These are phyloP conservation scores for Microdochium nivale DNA, from an alignment of 2,329 filamentous ascomycete genomes.

Conservation along the genomic window DNA sequence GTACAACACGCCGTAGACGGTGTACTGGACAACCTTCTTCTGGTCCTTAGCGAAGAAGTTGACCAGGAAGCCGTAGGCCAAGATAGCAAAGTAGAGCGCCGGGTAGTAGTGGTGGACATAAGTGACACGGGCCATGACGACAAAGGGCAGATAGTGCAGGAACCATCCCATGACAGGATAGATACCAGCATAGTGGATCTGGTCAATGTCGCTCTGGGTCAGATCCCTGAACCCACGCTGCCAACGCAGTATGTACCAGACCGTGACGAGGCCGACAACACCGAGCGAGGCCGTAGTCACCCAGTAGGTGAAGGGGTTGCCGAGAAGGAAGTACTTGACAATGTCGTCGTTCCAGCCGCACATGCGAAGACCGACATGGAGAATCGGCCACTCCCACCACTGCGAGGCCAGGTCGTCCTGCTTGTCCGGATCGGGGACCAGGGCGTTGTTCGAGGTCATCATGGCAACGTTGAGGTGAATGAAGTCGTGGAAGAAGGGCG, in stretches of 20 bases:
- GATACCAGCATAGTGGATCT: slow-evolving; percentile 86
- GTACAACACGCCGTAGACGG: slow-evolving; percentile 69
- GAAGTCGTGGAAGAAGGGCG: slow-evolving; percentile 95
- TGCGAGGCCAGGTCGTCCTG: slow-evolving; percentile 94
- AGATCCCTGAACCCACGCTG: slow-evolving; percentile 89
- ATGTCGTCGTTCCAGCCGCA: slow-evolving; percentile 95
- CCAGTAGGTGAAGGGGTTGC: slow-evolving; percentile 96
- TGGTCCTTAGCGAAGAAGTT: slow-evolving; percentile 74
- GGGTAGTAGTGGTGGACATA: slow-evolving; percentile 99
- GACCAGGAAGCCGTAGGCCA: slow-evolving; percentile 77
- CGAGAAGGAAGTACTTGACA: slow-evolving; percentile 96
- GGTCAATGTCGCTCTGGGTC: slow-evolving; percentile 71
- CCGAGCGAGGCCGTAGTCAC: slow-evolving; percentile 74
- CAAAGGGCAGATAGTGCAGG: slow-evolving; percentile 90
- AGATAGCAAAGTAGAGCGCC: slow-evolving; percentile 92
- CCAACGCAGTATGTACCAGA: slow-evolving; percentile 89
- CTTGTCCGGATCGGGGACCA: slow-evolving; percentile 96
- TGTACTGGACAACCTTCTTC: slow-evolving; percentile 53
- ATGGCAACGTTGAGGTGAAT: slow-evolving; percentile 97
- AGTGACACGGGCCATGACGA: slow-evolving; percentile 96
- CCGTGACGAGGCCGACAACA: slow-evolving; percentile 61
- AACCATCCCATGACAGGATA: slow-evolving; percentile 94
- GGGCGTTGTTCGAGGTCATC: slow-evolving; percentile 99
- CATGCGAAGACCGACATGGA: slow-evolving; percentile 94
- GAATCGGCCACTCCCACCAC: slow-evolving; percentile 98